Evolutionary conservation across 768 basidiomycete species (phyloP).

Genomic region (Pisolithus orientalis): DNA sequence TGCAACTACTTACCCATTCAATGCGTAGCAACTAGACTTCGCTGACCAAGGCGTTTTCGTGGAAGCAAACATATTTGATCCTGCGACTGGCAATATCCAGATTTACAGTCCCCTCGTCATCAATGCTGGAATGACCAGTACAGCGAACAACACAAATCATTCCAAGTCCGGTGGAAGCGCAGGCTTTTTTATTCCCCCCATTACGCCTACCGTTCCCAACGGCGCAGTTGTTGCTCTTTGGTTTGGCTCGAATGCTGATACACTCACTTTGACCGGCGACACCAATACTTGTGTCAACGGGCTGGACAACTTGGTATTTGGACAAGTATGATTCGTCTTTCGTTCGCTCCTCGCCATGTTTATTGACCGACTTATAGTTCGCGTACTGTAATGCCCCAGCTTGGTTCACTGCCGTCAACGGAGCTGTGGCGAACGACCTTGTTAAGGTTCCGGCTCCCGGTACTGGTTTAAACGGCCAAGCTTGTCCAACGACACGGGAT

Average conservation of each 20-base stretch:
- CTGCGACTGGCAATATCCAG: constrained; percentile 19
- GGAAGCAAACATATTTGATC: constrained; percentile 25
- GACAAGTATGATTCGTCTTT: constrained; percentile 11
- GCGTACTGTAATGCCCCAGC: constrained; percentile 20
- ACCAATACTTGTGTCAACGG: constrained; percentile 20
- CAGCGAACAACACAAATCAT: background rate
- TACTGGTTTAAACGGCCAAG: constrained; percentile 12
- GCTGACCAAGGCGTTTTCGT: constrained; percentile 20
- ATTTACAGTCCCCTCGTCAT: constrained; percentile 26
- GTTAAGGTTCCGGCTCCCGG: constrained; percentile 17
- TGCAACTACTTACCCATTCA: background rate
- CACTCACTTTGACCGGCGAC: constrained; percentile 16
- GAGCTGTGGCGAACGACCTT: constrained; percentile 15
- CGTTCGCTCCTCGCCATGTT: background rate
- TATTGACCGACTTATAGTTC: constrained; percentile 8
- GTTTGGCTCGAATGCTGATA: constrained; percentile 23
- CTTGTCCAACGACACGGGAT: constrained; percentile 21
- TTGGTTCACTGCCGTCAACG: constrained; percentile 17
- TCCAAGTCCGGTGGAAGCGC: constrained; percentile 1
- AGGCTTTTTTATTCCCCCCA: constrained; percentile 18
- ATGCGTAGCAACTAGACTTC: constrained; percentile 22
- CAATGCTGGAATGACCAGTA: constrained; percentile 20
- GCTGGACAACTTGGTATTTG: constrained; percentile 15
- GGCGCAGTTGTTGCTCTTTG: constrained; percentile 21
- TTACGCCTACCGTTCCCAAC: constrained; percentile 17